These are phyloP conservation scores for Boeremia lycopersici DNA, from an alignment of 2,329 filamentous ascomycete genomes.

Conservation along the genomic window DNA sequence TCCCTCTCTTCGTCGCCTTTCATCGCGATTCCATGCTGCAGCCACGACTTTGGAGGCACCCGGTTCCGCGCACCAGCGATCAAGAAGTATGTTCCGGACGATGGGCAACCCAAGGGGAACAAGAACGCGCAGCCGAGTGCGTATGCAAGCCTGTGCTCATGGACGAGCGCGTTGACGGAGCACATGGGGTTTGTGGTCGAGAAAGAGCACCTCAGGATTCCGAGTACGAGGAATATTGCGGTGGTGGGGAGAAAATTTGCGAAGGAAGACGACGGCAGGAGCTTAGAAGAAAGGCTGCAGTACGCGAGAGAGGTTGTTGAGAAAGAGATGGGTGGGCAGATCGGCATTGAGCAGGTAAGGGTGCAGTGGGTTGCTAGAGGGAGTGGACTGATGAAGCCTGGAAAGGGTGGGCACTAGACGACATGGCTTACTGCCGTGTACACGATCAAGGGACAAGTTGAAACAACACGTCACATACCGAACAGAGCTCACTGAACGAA, in stretches of 20 bases:
- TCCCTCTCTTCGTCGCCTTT: slow-evolving; percentile 78
- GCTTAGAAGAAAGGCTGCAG: slow-evolving; percentile 62
- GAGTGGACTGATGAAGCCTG: slow-evolving; percentile 52
- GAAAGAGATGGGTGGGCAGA: slow-evolving; percentile 52
- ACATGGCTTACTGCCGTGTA: background rate
- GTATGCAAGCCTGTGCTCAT: slow-evolving; percentile 83
- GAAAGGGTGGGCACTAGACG: slow-evolving; percentile 50
- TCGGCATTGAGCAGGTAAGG: slow-evolving; percentile 50
- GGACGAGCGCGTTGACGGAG: slow-evolving; percentile 71
- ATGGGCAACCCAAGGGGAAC: slow-evolving; percentile 33
- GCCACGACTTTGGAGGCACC: slow-evolving; percentile 79
- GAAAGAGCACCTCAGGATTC: slow-evolving; percentile 86
- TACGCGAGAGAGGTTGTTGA: slow-evolving; percentile 68
- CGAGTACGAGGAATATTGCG: slow-evolving; percentile 85
- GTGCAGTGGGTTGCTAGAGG: slow-evolving; percentile 60
- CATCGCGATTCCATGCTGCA: slow-evolving; percentile 94
- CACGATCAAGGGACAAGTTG: background rate
- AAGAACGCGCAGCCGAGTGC: slow-evolving; percentile 62
- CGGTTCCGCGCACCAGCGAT: slow-evolving; percentile 66
- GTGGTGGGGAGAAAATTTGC: slow-evolving; percentile 67
- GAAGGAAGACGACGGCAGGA: slow-evolving; percentile 55
- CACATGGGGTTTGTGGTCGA: slow-evolving; percentile 79
- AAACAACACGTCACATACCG: background rate
- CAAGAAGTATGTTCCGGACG: slow-evolving; percentile 24
- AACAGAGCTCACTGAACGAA: slow-evolving; percentile 33